Conservation (phyloP, 1,284 basidiomycete genomes). For the Sporisorium graminicola region DNA sequence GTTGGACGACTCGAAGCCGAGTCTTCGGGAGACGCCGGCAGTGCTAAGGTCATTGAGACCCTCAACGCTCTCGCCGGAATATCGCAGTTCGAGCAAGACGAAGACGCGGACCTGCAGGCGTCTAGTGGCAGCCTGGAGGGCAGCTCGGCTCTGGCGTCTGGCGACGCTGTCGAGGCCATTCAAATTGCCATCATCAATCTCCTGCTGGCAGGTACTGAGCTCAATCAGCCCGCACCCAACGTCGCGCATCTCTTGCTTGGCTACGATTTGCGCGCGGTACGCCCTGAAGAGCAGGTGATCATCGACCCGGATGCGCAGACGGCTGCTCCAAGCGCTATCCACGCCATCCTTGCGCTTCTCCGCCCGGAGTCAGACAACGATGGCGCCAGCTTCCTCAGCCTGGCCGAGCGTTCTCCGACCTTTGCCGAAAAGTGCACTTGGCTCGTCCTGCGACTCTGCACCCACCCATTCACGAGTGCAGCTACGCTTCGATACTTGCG, state of each 20-base stretch:
- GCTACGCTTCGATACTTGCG: slow-evolving; percentile 88
- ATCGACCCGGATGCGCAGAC: slow-evolving; percentile 71
- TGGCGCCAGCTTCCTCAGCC: slow-evolving; percentile 34
- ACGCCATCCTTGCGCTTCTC: slow-evolving; percentile 76
- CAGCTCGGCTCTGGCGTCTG: slow-evolving; percentile 66
- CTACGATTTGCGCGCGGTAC: slow-evolving; percentile 76
- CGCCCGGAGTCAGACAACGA: slow-evolving; percentile 38
- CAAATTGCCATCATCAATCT: slow-evolving; percentile 86
- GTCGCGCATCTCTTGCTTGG: slow-evolving; percentile 88
- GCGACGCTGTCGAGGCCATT: slow-evolving; percentile 76
- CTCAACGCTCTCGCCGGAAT: slow-evolving; percentile 70
- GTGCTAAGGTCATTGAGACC: slow-evolving; percentile 60
- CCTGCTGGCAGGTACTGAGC: slow-evolving; percentile 82
- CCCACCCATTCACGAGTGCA: slow-evolving; percentile 84
- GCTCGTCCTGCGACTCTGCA: slow-evolving; percentile 86
- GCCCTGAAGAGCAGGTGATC: slow-evolving; percentile 71
- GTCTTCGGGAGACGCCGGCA: slow-evolving; percentile 55
- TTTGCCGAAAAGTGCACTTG: slow-evolving; percentile 88
- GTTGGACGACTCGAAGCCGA: slow-evolving; percentile 77
- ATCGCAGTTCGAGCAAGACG: slow-evolving; percentile 71
- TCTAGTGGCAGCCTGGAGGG: slow-evolving; percentile 71
- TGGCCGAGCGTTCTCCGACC: slow-evolving; percentile 73
- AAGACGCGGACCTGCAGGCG: slow-evolving; percentile 73
- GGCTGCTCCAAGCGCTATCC: slow-evolving; percentile 74
- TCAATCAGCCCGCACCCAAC: slow-evolving; percentile 80